Evolutionary conservation across 768 basidiomycete genomes (phyloP), one percentile per base, ranked within the genome.

Genomic region (Lactarius hatsudake): DNA sequence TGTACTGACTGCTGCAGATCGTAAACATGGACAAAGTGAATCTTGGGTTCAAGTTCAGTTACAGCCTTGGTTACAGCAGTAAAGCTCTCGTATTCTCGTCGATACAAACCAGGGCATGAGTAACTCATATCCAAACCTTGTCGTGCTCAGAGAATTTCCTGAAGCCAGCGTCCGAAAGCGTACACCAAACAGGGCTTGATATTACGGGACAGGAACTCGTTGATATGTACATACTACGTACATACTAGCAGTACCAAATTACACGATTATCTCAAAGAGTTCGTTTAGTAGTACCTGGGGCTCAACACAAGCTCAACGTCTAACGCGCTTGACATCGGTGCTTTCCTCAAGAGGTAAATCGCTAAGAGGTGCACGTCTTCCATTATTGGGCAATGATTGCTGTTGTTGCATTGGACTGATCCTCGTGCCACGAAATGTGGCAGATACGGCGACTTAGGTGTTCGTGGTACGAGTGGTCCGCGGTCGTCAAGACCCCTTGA

Each of bases 281-380:
- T 6, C 48, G 48, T 23, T 51, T 13, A 12, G 45, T n/a, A n/a
- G n/a, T n/a, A 23, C 5, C 45, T 26, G 12, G 12, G n/a, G 10
- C 48, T 26, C 18, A 54, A 15, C 48, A 45, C 30, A 28, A 34
- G 34, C 53, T 62, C 23, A 71, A 17, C 63, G 69, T 53, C 48
- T 66, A 23, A 71, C 28, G 7, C 71, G 71, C n/a, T 71, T 71
- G 20, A 56, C 65, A 36, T 71, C 71, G 13, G 59, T 51, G 18
- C 62, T 51, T 26, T 58, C 62, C 6, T 65, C 65, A 7, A 65
- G 26, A 9, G 51, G 61, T 40, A 71, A 48, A 61, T 61, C 60
- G 12, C 65, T 36, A 18, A 71, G 60, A 26, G 65, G 62, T 26
- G 63, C 53, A 23, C 65, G 62, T 45, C 53, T 43, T 23, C 61